Evolutionary conservation across 257 asterid genomes (phyloP).

Genomic region (Mentha longifolia): DNA sequence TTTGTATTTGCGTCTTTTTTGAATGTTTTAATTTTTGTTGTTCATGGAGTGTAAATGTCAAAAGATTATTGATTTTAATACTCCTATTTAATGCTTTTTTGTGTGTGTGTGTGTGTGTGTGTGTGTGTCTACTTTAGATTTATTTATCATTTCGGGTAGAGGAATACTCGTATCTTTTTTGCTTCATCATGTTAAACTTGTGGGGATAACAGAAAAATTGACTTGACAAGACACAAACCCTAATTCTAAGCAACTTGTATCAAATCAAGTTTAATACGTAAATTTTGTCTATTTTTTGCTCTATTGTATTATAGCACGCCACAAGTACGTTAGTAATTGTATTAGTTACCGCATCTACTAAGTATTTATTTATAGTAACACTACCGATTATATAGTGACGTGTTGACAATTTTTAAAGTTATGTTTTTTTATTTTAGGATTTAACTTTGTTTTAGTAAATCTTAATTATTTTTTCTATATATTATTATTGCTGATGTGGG

Average conservation of each 20-base stretch:
- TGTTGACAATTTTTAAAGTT: too few relatives aligned
- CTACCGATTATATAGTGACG: too few relatives aligned
- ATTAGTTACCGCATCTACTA: too few relatives aligned
- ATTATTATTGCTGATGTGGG: too few relatives aligned
- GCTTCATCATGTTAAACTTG: slow-evolving; percentile 34
- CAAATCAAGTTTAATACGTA: slow-evolving; percentile 15
- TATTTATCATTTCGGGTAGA: neutral
- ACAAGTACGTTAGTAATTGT: too few relatives aligned
- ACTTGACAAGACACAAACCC: slow-evolving; percentile 31
- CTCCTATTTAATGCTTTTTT: neutral
- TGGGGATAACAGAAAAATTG: slow-evolving; percentile 29
- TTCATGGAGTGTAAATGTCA: slow-evolving; percentile 39
- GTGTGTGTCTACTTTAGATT: slow-evolving; percentile 17
- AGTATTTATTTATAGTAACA: too few relatives aligned
- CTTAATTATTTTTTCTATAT: too few relatives aligned
- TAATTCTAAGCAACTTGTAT: slow-evolving; percentile 35
- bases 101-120: too few relatives aligned
- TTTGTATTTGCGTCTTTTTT: slow-evolving; percentile 22
- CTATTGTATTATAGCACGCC: neutral
- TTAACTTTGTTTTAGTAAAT: too few relatives aligned
- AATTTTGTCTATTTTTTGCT: neutral
- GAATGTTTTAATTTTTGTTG: neutral
- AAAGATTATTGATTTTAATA: slow-evolving; percentile 29
- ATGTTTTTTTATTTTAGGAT: too few relatives aligned
- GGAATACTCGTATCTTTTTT: neutral